These are phyloP conservation scores for Meira nashicola DNA, from an alignment of 1,284 basidiomycete species.

Conservation along the genomic window DNA sequence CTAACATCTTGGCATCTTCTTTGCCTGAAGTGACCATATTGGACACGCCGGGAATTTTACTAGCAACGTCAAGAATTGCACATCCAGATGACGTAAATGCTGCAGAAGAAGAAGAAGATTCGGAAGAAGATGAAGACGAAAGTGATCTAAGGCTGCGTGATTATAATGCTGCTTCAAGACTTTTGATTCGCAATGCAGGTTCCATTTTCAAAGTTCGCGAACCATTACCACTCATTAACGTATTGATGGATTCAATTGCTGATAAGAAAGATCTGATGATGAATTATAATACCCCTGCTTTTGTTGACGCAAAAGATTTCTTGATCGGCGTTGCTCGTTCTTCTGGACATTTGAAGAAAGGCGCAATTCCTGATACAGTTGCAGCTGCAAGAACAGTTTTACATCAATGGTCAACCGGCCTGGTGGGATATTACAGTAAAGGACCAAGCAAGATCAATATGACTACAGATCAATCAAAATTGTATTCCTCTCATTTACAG, in stretches of 20 bases:
- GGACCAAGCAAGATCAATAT: conserved; percentile 17
- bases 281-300: conserved; percentile 44
- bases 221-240: conserved; percentile 35
- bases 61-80: conserved; percentile 11
- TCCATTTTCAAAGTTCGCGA: conserved; percentile 46
- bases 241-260: conserved; percentile 35
- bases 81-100: background rate
- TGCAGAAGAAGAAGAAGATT: conserved; percentile 5
- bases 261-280: conserved; percentile 48
- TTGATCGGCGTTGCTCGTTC: conserved; percentile 42
- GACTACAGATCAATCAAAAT: background rate
- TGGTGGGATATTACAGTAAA: conserved; percentile 42
- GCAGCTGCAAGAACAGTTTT: conserved; percentile 42
- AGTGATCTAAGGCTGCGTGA: background rate
- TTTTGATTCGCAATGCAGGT: conserved; percentile 46
- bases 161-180: conserved; percentile 14
- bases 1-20: conserved; percentile 12
- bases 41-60: conserved; percentile 39
- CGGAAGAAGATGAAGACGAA: conserved; percentile 13
- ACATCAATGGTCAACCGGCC: conserved; percentile 45
- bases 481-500: conserved; percentile 3
- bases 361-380: conserved; percentile 37
- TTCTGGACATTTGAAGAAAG: conserved; percentile 38
- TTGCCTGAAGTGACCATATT: conserved; percentile 20
- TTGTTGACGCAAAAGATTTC: conserved; percentile 48